Evolutionary conservation across 441 rosid species (phyloP), one percentile per base, ranked within the genome.

Genomic region (Francoa sonchifolia): DNA sequence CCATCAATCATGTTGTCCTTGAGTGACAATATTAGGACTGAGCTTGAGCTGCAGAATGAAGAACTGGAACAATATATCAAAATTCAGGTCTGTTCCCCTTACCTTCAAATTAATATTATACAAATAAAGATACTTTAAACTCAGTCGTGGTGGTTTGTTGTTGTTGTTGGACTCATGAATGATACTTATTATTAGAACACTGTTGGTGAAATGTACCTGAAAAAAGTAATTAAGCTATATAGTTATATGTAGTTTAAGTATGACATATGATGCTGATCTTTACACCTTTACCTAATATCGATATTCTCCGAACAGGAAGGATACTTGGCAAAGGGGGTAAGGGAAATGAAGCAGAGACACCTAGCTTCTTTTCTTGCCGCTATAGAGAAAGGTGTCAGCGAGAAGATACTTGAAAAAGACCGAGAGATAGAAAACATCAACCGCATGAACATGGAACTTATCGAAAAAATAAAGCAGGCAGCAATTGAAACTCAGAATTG

Each of bases 321-420:
- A 53, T 59, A 64, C 29, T 37, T 84, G 55, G 61, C 62, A 7
- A 75, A 72, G 62, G 87, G 85, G 22, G 59, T 77, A 31, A 75
- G 68, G 55, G 88, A 84, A 42, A 51, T 84, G 69, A 75, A 68
- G 59, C 84, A 72, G 60, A 80, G 82, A 44, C 92, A 84, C 45
- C 39, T 57, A 35, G 57, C 69, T 32, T 67, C 82, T 2, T 70
- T 84, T 39, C 71, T 84, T 40, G 35, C 69, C 31, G 58, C 82
- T 19, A 59, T 84, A 4, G 95, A 84, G 68, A 84, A 68, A 42
- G 78, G 79, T 15, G 59, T 75, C 6, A 22, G 47, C 63, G 73
- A 73, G 73, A 84, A 80, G 68, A 63, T 84, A 8, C 65, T 27
- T 31, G 92, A 84, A 56, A 84, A 80, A 46, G 95, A 84, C 41